Evolutionary conservation across 2,329 filamentous ascomycete genomes (phyloP).

Genomic region (Ophiostoma triangulosporum): DNA sequence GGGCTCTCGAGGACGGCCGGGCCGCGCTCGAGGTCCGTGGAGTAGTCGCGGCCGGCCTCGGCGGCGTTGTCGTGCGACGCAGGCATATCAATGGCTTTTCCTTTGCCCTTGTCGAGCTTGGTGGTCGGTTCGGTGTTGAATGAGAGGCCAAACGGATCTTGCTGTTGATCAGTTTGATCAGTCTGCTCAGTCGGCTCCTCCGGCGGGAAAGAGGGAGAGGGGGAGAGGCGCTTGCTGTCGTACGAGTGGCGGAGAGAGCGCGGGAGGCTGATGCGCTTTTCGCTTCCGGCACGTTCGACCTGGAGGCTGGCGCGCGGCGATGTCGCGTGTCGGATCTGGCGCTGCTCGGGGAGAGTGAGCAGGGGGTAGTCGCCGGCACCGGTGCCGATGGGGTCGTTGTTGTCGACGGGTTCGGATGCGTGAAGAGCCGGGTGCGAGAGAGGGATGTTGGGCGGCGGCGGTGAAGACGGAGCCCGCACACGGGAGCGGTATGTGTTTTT

Average conservation of each 20-base stretch:
- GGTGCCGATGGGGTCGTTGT: slow-evolving; percentile 25
- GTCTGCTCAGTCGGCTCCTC: slow-evolving; percentile 9
- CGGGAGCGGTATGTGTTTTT: slow-evolving; percentile 14
- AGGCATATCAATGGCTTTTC: slow-evolving; percentile 12
- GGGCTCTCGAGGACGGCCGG: slow-evolving; percentile 27
- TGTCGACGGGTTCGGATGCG: slow-evolving; percentile 23
- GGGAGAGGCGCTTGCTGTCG: slow-evolving; percentile 30
- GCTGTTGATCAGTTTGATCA: no score
- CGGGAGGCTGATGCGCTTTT: slow-evolving; percentile 40
- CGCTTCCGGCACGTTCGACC: slow-evolving; percentile 32
- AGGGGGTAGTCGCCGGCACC: slow-evolving; percentile 36
- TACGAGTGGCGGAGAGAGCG: slow-evolving; percentile 38
- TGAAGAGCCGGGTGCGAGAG: slow-evolving; percentile 27
- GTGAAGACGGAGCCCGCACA: slow-evolving; percentile 37
- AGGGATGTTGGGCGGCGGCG: slow-evolving; percentile 38
- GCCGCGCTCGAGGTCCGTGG: slow-evolving; percentile 42
- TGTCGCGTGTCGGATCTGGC: slow-evolving; percentile 29
- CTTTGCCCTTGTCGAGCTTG: slow-evolving; percentile 34
- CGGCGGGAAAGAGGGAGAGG: no score
- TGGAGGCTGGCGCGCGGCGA: slow-evolving; percentile 36
- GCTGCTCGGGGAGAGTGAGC: slow-evolving; percentile 36
- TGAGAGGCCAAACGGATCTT: slow-evolving; percentile 6
- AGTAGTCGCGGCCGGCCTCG: slow-evolving; percentile 23
- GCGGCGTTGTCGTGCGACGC: slow-evolving; percentile 26
- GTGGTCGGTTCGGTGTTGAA: slow-evolving; percentile 10